Conservation (phyloP, 768 basidiomycete genomes). For the Nevesoporus exiguus region DNA sequence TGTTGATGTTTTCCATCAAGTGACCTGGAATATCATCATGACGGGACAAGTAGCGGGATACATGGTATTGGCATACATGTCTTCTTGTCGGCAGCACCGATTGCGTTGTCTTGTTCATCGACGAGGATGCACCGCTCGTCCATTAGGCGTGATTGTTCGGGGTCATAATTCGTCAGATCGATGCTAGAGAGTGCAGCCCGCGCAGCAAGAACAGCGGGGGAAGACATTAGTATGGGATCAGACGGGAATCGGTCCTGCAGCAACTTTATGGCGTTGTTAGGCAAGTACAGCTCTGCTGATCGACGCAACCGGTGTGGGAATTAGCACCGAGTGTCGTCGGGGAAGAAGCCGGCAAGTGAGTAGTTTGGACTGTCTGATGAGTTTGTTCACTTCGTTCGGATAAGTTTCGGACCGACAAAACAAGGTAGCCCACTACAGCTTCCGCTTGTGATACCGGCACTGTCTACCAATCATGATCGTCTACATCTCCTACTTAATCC, state of each 20-base stretch:
- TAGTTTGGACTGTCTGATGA: too few relatives aligned
- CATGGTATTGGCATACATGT: slow-evolving; percentile 62
- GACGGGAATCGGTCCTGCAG: not conserved
- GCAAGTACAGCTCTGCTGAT: not conserved
- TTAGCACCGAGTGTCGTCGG: too few relatives aligned
- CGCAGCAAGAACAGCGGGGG: slow-evolving; percentile 61
- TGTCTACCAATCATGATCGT: not conserved
- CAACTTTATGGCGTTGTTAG: slow-evolving; percentile 5
- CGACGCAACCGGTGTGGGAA: not conserved
- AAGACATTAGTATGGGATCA: slow-evolving; percentile 41
- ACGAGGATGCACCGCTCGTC: slow-evolving; percentile 93
- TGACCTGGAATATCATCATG: slow-evolving; percentile 52
- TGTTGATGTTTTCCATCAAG: slow-evolving; percentile 94
- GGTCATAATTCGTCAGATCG: slow-evolving; percentile 82
- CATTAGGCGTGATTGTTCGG: slow-evolving; percentile 93
- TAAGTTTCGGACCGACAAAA: slow-evolving; percentile 9
- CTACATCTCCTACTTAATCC: slow-evolving; percentile 29
- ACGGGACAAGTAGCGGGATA: not conserved
- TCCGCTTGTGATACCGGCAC: not conserved
- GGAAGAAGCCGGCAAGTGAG: too few relatives aligned
- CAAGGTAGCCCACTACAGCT: not conserved
- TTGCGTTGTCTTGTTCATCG: slow-evolving; percentile 78
- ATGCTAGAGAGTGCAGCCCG: slow-evolving; percentile 64
- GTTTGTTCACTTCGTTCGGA: not conserved
- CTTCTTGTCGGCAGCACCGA: slow-evolving; percentile 93